Evolutionary conservation across 164 flowering plant genomes (phyloP).

Genomic region (Chloranthus sessilifolius): DNA sequence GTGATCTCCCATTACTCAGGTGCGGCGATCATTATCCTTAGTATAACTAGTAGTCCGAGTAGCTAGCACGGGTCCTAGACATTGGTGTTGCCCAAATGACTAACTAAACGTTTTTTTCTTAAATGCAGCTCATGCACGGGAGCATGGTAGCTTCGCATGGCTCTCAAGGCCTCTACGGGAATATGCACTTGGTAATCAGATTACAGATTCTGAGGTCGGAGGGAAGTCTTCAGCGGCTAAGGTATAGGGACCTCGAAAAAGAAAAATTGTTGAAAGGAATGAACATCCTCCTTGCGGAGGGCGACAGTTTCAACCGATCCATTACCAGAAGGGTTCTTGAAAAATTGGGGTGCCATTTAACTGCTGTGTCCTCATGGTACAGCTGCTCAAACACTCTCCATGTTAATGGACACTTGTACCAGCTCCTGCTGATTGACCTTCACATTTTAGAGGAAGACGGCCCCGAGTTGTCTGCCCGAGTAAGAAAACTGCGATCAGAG

Average conservation of each 20-base stretch:
- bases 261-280: constrained; percentile 29
- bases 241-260: constrained; percentile 19
- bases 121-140: constrained; percentile 53
- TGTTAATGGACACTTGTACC: constrained; percentile 19
- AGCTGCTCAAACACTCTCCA: constrained; percentile 33
- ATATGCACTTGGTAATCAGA: constrained; percentile 37
- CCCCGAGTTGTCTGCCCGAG: constrained; percentile 31
- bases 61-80: too few relatives aligned
- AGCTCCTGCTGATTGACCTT: constrained; percentile 36
- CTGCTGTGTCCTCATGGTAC: constrained; percentile 39
- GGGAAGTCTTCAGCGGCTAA: constrained; percentile 12
- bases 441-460: constrained; percentile 48
- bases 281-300: constrained; percentile 35
- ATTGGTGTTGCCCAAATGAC: too few relatives aligned
- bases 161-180: constrained; percentile 20
- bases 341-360: constrained; percentile 38
- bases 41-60: too few relatives aligned
- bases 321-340: constrained; percentile 39
- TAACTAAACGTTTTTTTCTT: too few relatives aligned
- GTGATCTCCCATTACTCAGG: too few relatives aligned
- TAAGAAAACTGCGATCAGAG: constrained; percentile 31
- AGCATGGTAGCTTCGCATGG: constrained; percentile 23
- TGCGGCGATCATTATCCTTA: too few relatives aligned
- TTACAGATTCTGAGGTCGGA: constrained; percentile 25
- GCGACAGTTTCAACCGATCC: constrained; percentile 34